Conservation (phyloP, 2,329 filamentous ascomycete species). For the Exserohilum rostratum region DNA sequence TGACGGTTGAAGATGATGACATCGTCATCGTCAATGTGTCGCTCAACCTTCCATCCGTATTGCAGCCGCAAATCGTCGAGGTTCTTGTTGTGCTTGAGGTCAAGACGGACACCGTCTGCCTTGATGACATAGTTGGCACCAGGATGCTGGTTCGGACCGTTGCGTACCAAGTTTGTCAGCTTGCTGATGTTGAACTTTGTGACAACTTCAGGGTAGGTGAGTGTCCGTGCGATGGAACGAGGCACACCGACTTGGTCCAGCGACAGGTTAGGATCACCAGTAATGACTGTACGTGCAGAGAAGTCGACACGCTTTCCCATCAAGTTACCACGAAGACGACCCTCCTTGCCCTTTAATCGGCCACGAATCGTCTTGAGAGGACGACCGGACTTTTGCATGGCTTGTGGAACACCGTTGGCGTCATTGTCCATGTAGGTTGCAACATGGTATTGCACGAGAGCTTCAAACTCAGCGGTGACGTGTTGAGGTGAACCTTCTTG, state of each 20-base stretch:
- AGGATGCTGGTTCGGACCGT: conserved; percentile 92
- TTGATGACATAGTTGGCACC: conserved; percentile 97
- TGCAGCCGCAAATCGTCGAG: conserved; percentile 85
- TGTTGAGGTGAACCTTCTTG: conserved; percentile 91
- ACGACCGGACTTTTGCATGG: conserved; percentile 94
- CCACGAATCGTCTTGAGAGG: conserved; percentile 96
- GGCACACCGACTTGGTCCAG: conserved; percentile 98
- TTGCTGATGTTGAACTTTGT: conserved; percentile 98
- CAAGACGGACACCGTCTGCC: conserved; percentile 90
- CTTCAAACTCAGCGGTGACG: conserved; percentile 88
- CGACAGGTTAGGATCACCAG: conserved; percentile 94
- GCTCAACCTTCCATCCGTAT: conserved; percentile 98
- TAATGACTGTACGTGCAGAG: conserved; percentile 99
- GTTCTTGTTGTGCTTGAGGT: conserved; percentile 90
- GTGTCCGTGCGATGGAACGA: conserved; percentile 84
- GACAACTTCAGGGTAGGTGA: conserved; percentile 97
- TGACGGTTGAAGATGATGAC: conserved; percentile 99
- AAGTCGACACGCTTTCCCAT: conserved; percentile 98
- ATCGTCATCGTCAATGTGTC: conserved; percentile 93
- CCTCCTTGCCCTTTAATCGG: conserved; percentile 98
- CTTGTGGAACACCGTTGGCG: conserved; percentile 92
- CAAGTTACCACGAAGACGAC: conserved; percentile 94
- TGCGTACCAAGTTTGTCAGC: conserved; percentile 85
- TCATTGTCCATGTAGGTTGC: conserved; percentile 99
- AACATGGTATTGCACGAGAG: conserved; percentile 93